These are phyloP conservation scores for Jackrogersella multiformis DNA, from an alignment of 495 filamentous ascomycete genomes.

Conservation along the genomic window DNA sequence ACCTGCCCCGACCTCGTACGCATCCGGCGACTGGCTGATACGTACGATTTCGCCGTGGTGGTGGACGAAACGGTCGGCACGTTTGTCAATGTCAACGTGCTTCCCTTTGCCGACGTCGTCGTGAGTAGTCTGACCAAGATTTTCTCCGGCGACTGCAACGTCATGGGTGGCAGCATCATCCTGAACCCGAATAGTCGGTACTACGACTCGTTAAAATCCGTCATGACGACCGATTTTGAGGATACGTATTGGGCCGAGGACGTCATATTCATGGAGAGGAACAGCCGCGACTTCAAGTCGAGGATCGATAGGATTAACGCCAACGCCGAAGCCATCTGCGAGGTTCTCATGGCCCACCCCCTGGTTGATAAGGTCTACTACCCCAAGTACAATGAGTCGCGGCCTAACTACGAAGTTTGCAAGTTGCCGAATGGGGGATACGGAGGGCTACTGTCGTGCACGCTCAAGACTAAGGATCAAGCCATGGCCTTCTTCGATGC, in stretches of 20 bases:
- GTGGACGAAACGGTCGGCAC: constrained; percentile 97
- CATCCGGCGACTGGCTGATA: constrained; percentile 80
- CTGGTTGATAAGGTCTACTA: constrained; percentile 86
- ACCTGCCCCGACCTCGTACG: constrained; percentile 83
- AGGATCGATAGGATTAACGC: constrained; percentile 85
- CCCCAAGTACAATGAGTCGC: constrained; percentile 78
- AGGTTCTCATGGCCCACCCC: constrained; percentile 63
- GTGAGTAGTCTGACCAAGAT: constrained; percentile 96
- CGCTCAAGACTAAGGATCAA: constrained; percentile 73
- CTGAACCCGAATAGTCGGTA: constrained; percentile 81
- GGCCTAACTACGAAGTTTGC: constrained; percentile 78
- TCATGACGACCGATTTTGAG: constrained; percentile 72
- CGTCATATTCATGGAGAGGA: constrained; percentile 91
- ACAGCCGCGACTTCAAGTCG: constrained; percentile 89
- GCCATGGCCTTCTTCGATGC: constrained; percentile 86
- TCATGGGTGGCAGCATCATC: constrained; percentile 92
- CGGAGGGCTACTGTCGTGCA: constrained; percentile 87
- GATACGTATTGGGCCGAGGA: constrained; percentile 95
- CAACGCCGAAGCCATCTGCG: constrained; percentile 85
- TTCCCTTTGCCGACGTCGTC: constrained; percentile 88
- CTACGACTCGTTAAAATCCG: constrained; percentile 73
- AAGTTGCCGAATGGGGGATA: constrained; percentile 82
- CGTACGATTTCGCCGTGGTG: constrained; percentile 88
- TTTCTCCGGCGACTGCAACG: constrained; percentile 96
- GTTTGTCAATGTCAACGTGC: constrained; percentile 92